Conservation (phyloP, 2,329 filamentous ascomycete species). For the Cladophialophora exuberans region DNA sequence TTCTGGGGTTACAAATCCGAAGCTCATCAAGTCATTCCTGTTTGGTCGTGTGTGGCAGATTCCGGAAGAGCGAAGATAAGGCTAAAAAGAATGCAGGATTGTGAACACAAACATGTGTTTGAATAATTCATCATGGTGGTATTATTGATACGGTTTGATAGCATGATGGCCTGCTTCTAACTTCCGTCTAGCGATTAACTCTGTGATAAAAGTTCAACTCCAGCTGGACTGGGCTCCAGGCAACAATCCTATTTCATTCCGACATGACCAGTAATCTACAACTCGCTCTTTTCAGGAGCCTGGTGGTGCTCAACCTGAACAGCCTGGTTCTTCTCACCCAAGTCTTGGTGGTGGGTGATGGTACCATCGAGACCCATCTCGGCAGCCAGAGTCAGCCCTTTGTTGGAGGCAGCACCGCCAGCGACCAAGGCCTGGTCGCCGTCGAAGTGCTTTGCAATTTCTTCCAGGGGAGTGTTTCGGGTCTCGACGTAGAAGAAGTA, state of each 20-base stretch:
- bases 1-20: no score
- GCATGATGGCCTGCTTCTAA: no score
- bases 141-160: no score
- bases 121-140: no score
- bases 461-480: conserved; percentile 70
- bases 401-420: conserved; percentile 32
- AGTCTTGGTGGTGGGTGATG: conserved; percentile 16
- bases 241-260: background rate
- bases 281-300: conserved; percentile 1
- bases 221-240: background rate
- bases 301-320: conserved; percentile 21
- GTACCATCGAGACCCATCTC: conserved; percentile 31
- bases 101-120: no score
- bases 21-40: no score
- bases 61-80: no score
- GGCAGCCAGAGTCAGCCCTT: conserved; percentile 28
- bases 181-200: no score
- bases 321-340: conserved; percentile 27
- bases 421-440: conserved; percentile 57
- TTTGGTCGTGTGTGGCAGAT: no score
- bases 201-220: no score
- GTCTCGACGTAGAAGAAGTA: conserved; percentile 56
- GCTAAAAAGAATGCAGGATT: no score
- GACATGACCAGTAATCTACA: background rate
- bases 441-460: conserved; percentile 72